phyloP scores from a whole-genome alignment of 1,139 yeast genomes.

The Scheffersomyces titani region DNA sequence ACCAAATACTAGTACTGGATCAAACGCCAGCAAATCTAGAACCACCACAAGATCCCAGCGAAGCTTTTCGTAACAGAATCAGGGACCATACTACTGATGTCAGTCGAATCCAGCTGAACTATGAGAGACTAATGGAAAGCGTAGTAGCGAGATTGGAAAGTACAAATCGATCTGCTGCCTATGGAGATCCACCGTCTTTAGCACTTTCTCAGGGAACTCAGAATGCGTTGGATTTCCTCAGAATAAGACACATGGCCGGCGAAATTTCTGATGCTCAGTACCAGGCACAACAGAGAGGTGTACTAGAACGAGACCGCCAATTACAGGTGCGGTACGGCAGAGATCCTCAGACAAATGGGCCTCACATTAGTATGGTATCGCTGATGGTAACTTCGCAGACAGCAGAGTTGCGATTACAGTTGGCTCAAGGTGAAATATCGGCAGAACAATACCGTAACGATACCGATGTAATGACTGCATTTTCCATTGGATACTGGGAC shows the following conservation, averaged over 20 bases:
- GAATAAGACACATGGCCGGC: neutral
- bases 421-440: neutral
- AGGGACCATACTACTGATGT: neutral
- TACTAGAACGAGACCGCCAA: neutral
- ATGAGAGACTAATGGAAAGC: neutral
- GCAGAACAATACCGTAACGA: neutral
- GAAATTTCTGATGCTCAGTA: neutral
- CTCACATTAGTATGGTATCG: neutral
- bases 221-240: neutral
- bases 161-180: neutral
- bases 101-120: neutral
- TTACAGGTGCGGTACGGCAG: neutral
- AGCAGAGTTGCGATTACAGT: neutral
- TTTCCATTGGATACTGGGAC: neutral
- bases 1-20: neutral
- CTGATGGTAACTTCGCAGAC: neutral
- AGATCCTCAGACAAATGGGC: neutral
- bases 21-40: too few species aligned
- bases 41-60: neutral
- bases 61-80: neutral
- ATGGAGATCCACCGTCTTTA: neutral
- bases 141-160: neutral
- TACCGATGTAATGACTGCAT: neutral
- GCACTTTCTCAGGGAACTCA: neutral
- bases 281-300: neutral